Base-by-base conservation (phyloP, 495 filamentous ascomycete species). In the Haplographium delicatum region DNA sequence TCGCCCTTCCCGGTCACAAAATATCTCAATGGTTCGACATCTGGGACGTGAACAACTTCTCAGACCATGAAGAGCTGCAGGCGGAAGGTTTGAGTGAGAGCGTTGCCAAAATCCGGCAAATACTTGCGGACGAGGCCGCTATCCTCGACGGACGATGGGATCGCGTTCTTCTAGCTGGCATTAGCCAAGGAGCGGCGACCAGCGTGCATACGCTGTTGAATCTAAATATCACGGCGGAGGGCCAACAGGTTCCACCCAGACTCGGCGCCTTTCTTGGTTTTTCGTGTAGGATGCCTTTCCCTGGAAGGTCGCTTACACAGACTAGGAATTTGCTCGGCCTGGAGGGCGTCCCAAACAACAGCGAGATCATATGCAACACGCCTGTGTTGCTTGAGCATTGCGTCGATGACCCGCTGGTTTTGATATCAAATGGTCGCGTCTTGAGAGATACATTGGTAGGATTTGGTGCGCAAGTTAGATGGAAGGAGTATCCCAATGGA, bases 1-100 rank as follows among this genome's bases (percentile, higher is more conserved):
- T 23, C 2, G 3, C 39, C 8, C 13, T 43, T n/a, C 4, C 6
- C 9, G 23, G 23, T 23, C 20, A 43, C 4, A 23, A 26, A 19
- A 41, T 28, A 4, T 40, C 61, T 5, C 67, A 70, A 39, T 71
- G 68, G 70, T 73, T 71, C 49, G 68, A 73, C 47, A 64, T 66
- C 44, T 71, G 62, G 63, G 64, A 65, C 3, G 51, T 62, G 4
- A 43, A 48, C 5, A 51, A 65, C 38, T 63, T 65, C 15, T 37
- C 56, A 7, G 58, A 63, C 19, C 59, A 45, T 5, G 58, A 65
- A 18, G 67, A 67, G 37, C 47, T 69, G 7, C 65, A 69, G 44
- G 31, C 38, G 11, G 28, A 28, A 1, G 68, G 67, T 3, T 45
- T 71, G 41, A 24, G 56, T 8, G 54, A 65, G 25, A 59, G 51